phyloP scores from a whole-genome alignment of 305 asterid genomes.

The Lippia alba region DNA sequence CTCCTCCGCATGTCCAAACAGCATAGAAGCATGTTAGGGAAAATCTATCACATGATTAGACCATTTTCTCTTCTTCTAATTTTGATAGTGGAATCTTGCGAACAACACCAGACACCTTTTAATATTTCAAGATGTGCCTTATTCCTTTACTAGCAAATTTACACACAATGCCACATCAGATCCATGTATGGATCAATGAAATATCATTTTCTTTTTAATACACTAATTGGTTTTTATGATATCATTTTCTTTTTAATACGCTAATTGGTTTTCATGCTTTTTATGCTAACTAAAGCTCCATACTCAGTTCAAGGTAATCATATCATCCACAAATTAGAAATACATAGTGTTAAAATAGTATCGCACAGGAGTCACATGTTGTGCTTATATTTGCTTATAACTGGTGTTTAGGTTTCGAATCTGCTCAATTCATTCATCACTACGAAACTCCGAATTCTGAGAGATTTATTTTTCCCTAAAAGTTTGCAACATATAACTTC shows the following conservation, averaged over 20 bases:
- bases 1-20: too few species aligned
- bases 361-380: not conserved
- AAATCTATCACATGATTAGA: not conserved
- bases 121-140: not conserved
- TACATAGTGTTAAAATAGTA: not conserved
- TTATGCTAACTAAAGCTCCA: not conserved
- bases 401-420: not conserved
- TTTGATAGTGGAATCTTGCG: not conserved
- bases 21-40: too few species aligned
- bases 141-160: not conserved
- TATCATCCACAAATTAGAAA: not conserved
- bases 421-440: conserved; percentile 6
- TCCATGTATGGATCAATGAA: not conserved
- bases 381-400: not conserved
- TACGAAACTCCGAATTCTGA: not conserved
- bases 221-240: not conserved
- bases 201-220: not conserved
- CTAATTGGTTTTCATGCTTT: not conserved
- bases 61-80: not conserved
- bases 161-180: not conserved
- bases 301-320: not conserved
- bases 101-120: not conserved
- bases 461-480: not conserved
- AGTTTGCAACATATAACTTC: not conserved
- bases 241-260: not conserved